These are phyloP conservation scores for Dipteronia dyeriana DNA, from an alignment of 345 rosid species.

Conservation along the genomic window DNA sequence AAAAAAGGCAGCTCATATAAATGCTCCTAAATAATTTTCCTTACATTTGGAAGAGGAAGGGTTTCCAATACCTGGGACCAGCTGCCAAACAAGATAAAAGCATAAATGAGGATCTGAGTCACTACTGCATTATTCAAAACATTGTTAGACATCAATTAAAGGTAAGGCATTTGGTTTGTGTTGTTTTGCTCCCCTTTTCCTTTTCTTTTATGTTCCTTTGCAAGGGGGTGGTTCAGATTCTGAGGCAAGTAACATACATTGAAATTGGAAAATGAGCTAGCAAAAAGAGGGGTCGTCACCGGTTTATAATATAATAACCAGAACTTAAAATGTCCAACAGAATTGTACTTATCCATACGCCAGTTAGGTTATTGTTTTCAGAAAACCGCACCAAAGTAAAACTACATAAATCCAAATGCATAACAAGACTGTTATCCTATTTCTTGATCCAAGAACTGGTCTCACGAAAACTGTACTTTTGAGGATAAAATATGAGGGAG, in stretches of 20 bases:
- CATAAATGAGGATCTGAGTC: constrained; percentile 23
- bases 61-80: constrained; percentile 98
- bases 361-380: not conserved
- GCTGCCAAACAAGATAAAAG: constrained; percentile 61
- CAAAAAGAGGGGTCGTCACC: not conserved
- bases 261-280: not conserved
- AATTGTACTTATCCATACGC: not conserved
- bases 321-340: not conserved
- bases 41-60: constrained; percentile 93
- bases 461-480: not conserved
- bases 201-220: not conserved
- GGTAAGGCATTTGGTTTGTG: not conserved
- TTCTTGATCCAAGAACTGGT: constrained; percentile 9
- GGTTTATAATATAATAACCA: not conserved
- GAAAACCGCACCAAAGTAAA: constrained; percentile 11
- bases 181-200: not conserved
- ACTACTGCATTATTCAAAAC: not conserved
- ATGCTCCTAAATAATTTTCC: constrained; percentile 23
- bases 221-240: not conserved
- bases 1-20: not conserved
- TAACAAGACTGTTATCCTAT: not conserved
- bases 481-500: not conserved
- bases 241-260: not conserved
- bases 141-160: not conserved
- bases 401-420: not conserved